Evolutionary conservation across 2,329 filamentous ascomycete species (phyloP).

Genomic region (Phialemoniopsis sp.): DNA sequence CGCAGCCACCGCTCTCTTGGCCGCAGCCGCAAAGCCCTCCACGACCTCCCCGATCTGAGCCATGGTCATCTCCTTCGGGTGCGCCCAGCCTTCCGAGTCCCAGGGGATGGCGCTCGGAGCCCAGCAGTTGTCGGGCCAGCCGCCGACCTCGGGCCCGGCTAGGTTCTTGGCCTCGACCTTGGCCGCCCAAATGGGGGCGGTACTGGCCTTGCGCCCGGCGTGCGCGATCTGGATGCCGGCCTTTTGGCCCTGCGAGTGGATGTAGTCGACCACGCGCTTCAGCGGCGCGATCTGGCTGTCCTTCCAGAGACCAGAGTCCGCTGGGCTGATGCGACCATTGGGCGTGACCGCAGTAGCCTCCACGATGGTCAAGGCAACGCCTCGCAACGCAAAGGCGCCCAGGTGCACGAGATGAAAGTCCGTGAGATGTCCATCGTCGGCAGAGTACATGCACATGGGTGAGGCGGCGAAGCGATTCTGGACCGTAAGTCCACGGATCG

Average conservation of each 20-base stretch:
- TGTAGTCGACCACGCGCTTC: conserved; percentile 68
- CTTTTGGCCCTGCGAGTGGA: conserved; percentile 73
- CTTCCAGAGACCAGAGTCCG: conserved; percentile 78
- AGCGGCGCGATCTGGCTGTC: conserved; percentile 76
- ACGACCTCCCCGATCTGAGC: conserved; percentile 66
- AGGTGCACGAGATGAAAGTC: conserved; percentile 81
- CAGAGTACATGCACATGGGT: conserved; percentile 60
- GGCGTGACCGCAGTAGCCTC: conserved; percentile 75
- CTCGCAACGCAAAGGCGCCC: conserved; percentile 72
- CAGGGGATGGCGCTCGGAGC: conserved; percentile 53
- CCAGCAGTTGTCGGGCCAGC: conserved; percentile 54
- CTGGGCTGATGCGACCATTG: conserved; percentile 78
- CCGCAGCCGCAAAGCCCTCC: conserved; percentile 53
- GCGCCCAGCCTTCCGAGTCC: conserved; percentile 49
- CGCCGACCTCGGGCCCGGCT: conserved; percentile 46
- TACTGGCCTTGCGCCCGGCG: conserved; percentile 67
- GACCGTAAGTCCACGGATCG: conserved; percentile 46
- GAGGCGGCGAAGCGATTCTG: conserved; percentile 55
- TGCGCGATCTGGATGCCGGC: conserved; percentile 80
- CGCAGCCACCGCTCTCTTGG: conserved; percentile 57
- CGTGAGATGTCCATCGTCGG: conserved; percentile 63
- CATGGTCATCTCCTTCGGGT: conserved; percentile 63
- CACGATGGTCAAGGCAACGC: conserved; percentile 68
- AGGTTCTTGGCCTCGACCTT: conserved; percentile 24
- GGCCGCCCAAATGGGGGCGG: conserved; percentile 61